Evolutionary conservation across 352 stramenopile genomes (phyloP), one percentile per base, ranked within the genome.

Genomic region (Thraustochytrium striatum): DNA sequence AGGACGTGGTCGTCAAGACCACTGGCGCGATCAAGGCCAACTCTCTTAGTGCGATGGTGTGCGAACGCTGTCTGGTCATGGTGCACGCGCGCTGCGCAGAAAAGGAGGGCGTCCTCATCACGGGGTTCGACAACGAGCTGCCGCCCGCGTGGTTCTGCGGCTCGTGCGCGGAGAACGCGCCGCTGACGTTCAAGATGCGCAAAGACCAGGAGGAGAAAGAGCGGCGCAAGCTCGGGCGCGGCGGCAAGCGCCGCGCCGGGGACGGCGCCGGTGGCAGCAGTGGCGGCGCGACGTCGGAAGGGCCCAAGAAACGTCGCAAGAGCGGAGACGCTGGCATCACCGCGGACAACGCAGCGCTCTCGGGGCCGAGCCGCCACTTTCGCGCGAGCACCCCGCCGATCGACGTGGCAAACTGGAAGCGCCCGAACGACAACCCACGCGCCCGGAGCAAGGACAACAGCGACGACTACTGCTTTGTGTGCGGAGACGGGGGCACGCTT

Each of bases 401-500:
- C n/a, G n/a, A n/a, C n/a, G n/a, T n/a, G n/a, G n/a, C n/a, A n/a
- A n/a, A n/a, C n/a, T n/a, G n/a, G 2, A 52, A 70, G 33, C 13
- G 41, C 30, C 35, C 53, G 5, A 70, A 70, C 35, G 36, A 70
- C 0, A 38, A 70, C 35, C 59, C 53, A 13, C 39, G 39, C 39
- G 39, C 39, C 5, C 39, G 13, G 39, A 47, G 39, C 39, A 61
- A 72, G 36, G 65, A 75, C 21, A 25, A n/a, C 32, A 30, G 50
- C 39, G 65, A 75, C 3, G 52, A 75, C 39, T 41, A 32, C 5
- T 75, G 65, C 32, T 75, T 75, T 41, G 52, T 75, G 9, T 75
- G 65, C 39, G 30, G 30, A 11, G 65, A 75, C 32, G 65, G 65
- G 21, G 65, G 65, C 47, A 50, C 52, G 44, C 52, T 75, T 25